These are phyloP conservation scores for Colletotrichum echinochloae DNA, from an alignment of 2,329 filamentous ascomycete species.

Conservation along the genomic window DNA sequence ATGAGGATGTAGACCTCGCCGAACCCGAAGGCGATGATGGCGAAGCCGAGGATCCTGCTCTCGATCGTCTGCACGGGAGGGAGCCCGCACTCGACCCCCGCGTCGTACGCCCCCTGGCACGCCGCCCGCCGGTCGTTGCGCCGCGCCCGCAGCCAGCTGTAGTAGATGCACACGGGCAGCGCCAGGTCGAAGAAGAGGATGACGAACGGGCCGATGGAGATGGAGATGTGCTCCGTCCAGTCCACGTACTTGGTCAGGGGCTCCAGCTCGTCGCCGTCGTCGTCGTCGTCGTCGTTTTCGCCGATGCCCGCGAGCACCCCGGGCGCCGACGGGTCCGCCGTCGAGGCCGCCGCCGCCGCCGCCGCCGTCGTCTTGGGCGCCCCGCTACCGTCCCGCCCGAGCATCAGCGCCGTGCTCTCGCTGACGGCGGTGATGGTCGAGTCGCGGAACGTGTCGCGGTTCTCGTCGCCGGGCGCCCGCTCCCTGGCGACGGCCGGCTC, in stretches of 20 bases:
- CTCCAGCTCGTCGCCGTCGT: slow-evolving; percentile 35
- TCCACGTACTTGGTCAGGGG: slow-evolving; percentile 39
- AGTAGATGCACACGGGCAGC: slow-evolving; percentile 35
- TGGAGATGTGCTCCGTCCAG: slow-evolving; percentile 38
- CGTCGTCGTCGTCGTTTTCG: slow-evolving; percentile 17
- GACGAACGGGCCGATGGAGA: slow-evolving; percentile 38
- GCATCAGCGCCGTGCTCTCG: slow-evolving; percentile 34
- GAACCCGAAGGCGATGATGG: slow-evolving; percentile 37
- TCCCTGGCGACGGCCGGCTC: slow-evolving; percentile 11
- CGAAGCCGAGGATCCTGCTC: slow-evolving; percentile 33
- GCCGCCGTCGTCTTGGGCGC: slow-evolving; percentile 34
- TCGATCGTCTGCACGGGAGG: slow-evolving; percentile 31
- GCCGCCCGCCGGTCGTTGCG: slow-evolving; percentile 31
- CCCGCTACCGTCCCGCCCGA: slow-evolving; percentile 21
- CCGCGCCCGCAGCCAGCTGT: slow-evolving; percentile 36
- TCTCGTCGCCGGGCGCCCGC: slow-evolving; percentile 32
- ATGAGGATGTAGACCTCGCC: slow-evolving; percentile 39
- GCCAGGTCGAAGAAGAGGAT: slow-evolving; percentile 39
- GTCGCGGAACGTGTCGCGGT: slow-evolving; percentile 34
- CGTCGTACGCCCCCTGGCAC: slow-evolving; percentile 24
- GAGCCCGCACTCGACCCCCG: slow-evolving; percentile 28
- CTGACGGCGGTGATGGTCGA: slow-evolving; percentile 37
- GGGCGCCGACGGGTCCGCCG: slow-evolving; percentile 21
- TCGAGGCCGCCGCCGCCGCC: slow-evolving; percentile 19
- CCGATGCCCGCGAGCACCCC: slow-evolving; percentile 28